Percentiles rank a stretch among this genome's conserved stretches.
phyloP scores from a whole-genome alignment of 768 basidiomycete species.

The Russula emetica region DNA sequence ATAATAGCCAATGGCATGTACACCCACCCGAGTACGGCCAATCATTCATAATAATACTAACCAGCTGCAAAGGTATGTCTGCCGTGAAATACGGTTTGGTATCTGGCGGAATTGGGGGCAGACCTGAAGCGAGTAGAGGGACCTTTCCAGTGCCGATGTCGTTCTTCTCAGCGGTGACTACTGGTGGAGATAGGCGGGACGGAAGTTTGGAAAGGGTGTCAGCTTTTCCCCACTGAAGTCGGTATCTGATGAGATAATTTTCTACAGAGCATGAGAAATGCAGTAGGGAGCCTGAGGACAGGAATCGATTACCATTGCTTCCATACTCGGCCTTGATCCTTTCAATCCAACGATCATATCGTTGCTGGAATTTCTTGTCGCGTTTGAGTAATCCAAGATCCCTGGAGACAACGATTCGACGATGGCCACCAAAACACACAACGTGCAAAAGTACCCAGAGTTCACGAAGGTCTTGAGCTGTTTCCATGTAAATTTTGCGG shows the following conservation, averaged over 20 bases:
- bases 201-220: conserved; percentile 60
- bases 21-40: conserved; percentile 81
- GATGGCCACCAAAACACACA: not conserved
- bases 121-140: conserved; percentile 15
- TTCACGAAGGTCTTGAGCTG: conserved; percentile 75
- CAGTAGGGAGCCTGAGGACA: not conserved
- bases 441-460: conserved; percentile 52
- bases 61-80: conserved; percentile 51
- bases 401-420: conserved; percentile 36
- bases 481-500: conserved; percentile 69
- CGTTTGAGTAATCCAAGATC: conserved; percentile 79
- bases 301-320: conserved; percentile 49
- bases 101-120: conserved; percentile 36
- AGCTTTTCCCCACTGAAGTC: conserved; percentile 71
- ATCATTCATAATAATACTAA: conserved; percentile 76
- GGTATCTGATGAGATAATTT: conserved; percentile 63
- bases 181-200: conserved; percentile 44
- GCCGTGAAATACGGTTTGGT: conserved; percentile 61
- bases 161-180: not conserved
- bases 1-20: not conserved
- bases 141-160: not conserved
- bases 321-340: conserved; percentile 59
- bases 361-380: conserved; percentile 59
- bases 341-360: conserved; percentile 58
- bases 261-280: conserved; percentile 39